These are phyloP conservation scores for Ajuga reptans DNA, from an alignment of 305 asterid genomes.

Conservation along the genomic window DNA sequence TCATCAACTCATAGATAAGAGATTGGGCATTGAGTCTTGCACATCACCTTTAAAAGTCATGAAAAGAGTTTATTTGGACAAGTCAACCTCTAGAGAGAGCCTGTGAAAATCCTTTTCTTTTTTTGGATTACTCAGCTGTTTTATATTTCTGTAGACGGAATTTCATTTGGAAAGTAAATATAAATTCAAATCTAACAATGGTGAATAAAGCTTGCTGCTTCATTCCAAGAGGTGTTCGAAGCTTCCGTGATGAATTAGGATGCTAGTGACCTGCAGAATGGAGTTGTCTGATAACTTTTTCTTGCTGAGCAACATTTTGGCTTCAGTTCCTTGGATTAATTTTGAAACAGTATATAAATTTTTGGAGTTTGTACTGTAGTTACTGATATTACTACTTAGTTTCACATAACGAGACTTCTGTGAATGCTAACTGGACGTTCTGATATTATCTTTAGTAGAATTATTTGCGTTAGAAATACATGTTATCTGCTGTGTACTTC, in stretches of 20 bases:
- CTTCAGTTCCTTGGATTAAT: background rate
- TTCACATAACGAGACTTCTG: too few relatives aligned
- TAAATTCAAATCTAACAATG: background rate
- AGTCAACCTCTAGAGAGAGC: background rate
- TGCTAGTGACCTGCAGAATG: background rate
- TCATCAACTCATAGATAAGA: background rate
- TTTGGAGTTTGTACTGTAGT: background rate
- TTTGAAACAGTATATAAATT: background rate
- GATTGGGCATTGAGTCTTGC: background rate
- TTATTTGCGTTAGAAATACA: background rate
- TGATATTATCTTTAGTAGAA: background rate
- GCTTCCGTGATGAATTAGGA: background rate
- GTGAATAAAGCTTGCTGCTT: background rate
- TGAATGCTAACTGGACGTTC: too few relatives aligned
- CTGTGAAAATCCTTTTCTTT: background rate
- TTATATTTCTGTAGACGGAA: background rate
- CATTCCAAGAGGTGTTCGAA: background rate
- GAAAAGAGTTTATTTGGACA: background rate
- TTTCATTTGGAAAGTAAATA: background rate
- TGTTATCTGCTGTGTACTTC: background rate
- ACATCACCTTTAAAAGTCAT: background rate
- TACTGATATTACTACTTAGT: background rate
- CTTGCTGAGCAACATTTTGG: background rate
- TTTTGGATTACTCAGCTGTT: background rate
- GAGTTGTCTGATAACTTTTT: background rate